Evolutionary conservation across 208 protist species (phyloP), one percentile per base, ranked within the genome.

Genomic region (Leishmania amazonensis): DNA sequence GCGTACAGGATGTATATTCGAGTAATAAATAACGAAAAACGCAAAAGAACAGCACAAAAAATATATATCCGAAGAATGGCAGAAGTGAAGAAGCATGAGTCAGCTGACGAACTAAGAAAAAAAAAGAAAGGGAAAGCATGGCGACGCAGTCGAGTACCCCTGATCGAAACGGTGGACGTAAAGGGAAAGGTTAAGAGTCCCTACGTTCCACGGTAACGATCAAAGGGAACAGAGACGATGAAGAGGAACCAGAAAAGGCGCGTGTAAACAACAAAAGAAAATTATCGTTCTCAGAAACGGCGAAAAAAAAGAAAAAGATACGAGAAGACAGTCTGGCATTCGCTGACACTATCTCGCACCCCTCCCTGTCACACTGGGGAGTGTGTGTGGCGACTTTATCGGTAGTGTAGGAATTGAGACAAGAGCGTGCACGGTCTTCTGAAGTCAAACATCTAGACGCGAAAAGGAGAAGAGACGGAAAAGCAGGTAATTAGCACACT

Each of bases 401-500:
- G n/a, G 31, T 40, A 40, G 13, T 42, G 31, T 7, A 68, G 0
- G 15, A 3, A 0, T 21, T 0, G 31, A 68, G 2, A 17, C 35
- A 15, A 31, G 13, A 68, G 31, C 31, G 11, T 17, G 28, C 62
- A 68, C 13, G 9, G 62, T 8, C 15, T 68, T 17, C 13, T 24
- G 28, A 76, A 76, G 17, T 28, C 73, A n/a, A 31, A 31, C 40
- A 7, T 51, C 11, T 31, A 47, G 68, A 24, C 3, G 40, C n/a
- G 17, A 7, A 45, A 51, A 9, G 15, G 40, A 73, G 68, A 74
- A 51, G 79, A 67, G 28, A 85, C 54, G 11, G 81, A 62, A 75
- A 81, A 67, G 45, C 24, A 76, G n/a, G 57, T 54, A 0, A 82
- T 62, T 68, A 64, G 79, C 72, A 78, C 79, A 35, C 40, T 83